Evolutionary conservation across 257 asterid genomes (phyloP), one percentile per base, ranked within the genome.

Genomic region (Gynochthodes officinalis): DNA sequence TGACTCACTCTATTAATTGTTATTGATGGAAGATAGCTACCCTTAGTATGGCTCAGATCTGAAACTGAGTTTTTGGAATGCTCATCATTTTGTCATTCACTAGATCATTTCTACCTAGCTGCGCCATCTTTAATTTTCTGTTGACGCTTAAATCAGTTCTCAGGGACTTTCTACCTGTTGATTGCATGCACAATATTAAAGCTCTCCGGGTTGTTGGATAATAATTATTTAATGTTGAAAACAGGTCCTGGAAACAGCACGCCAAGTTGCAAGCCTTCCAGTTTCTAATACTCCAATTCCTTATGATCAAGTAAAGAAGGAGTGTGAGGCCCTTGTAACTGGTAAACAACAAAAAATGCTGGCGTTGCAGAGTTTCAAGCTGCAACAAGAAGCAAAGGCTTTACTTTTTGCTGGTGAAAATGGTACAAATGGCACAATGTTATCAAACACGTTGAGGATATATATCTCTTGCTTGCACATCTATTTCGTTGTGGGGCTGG

Each of bases 291-390:
- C 81, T 7, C 84, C 84, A 16, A 77, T 82, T 42, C 81, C 88
- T 27, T 84, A 84, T 75, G 88, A 84, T 76, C 84, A 82, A 75
- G 88, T 84, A 27, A 84, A 82, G 75, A 79, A 71, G 55, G 84
- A 81, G 60, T 84, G 88, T 30, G 88, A 84, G 74, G 88, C 88
- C 64, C 84, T 84, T 77, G 83, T 84, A 55, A 72, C 76, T 16
- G 86, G 88, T 66, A 84, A 84, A 75, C 86, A 84, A 55, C 80
- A 84, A 43, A 84, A 82, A 39, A 82, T 84, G 88, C 73, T 84
- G 16, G 83, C 78, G 58, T 82, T 84, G 52, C 80, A 79, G 63
- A 79, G 88, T 73, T 84, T 82, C 78, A 84, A 82, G 83, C 46
- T 59, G 76, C 83, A 82, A 73, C 83, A 75, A 71, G 84, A 72